phyloP scores from a whole-genome alignment of 148 eudicot genomes.

The Limonium bicolor region DNA sequence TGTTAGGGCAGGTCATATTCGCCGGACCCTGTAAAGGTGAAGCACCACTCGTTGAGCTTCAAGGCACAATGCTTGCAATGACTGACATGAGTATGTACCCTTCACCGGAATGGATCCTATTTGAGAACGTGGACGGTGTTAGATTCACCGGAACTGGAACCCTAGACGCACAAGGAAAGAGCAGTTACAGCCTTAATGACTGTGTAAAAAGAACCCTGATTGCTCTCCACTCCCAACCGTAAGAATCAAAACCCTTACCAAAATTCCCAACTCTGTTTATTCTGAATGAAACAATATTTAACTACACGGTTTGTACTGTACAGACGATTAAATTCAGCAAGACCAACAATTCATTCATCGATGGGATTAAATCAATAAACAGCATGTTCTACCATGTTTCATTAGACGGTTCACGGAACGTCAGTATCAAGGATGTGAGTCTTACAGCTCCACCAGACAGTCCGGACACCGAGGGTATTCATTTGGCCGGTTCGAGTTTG shows the following conservation, averaged over 20 bases:
- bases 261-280: neutral
- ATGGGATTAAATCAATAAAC: constrained; percentile 17
- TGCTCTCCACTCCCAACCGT: constrained; percentile 20
- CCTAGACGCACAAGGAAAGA: constrained; percentile 21
- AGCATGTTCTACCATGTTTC: constrained; percentile 33
- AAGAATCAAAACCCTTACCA: too few relatives aligned
- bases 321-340: constrained; percentile 22
- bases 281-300: too few relatives aligned
- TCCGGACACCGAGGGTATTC: constrained; percentile 53
- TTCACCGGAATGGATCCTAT: constrained; percentile 20
- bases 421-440: constrained; percentile 14
- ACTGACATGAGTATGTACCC: constrained; percentile 17
- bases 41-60: constrained; percentile 23
- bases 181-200: constrained; percentile 17
- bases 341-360: constrained; percentile 12
- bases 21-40: constrained; percentile 38
- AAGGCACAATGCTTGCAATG: constrained; percentile 22
- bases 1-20: constrained; percentile 23
- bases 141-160: constrained; percentile 19
- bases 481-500: constrained; percentile 18
- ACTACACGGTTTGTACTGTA: too few relatives aligned
- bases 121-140: constrained; percentile 12
- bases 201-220: constrained; percentile 8
- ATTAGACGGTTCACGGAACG: constrained; percentile 12
- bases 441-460: constrained; percentile 24